Evolutionary conservation across 177 flowering plant species (phyloP), one percentile per base, ranked within the genome.

Genomic region (Vitis hybrid): DNA sequence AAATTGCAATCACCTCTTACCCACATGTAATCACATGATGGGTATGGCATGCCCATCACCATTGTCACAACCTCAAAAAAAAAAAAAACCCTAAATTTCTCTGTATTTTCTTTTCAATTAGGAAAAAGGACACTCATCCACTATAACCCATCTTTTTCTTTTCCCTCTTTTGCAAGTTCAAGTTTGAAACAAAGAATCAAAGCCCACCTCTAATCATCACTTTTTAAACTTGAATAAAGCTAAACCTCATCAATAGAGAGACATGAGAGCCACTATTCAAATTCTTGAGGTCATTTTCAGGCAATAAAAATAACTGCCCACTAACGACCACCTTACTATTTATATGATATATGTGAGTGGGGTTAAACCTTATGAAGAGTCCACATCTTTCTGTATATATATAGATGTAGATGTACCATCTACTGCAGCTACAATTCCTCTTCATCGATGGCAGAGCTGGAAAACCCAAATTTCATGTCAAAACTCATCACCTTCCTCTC

Each of bases 401-500:
- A 39, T 39, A 39, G 45, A 39, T 39, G 45, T 39, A 61, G 50
- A 48, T 56, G 0, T 53, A 15, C 12, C 19, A 18, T 34, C 54
- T 56, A 59, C 22, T 18, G 22, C 26, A 55, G 34, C 66, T 18
- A 55, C 59, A 45, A 58, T 59, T 54, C 63, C 12, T 16, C 20
- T 63, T 52, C 61, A 64, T 16, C 73, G 69, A 88, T 86, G 91
- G 89, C 83, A 16, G 92, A 86, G 69, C 69, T 83, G 9, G 87
- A 82, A 67, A 79, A 50, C 76, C 79, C 85, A 19, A 55, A 55
- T 50, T 72, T 63, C 56, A 84, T 90, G 87, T 82, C 98, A 26
- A 86, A 83, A 64, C 81, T 90, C 66, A 83, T 94, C 74, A 75
- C 65, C 14, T 85, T 85, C 79, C 84, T 94, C 71, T 90, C 97